A percentile compares a stretch with the other conserved stretches of the same genome.
Evolutionary conservation across 495 filamentous ascomycete genomes (phyloP).

Genomic region (Rhizodiscina lignyota): DNA sequence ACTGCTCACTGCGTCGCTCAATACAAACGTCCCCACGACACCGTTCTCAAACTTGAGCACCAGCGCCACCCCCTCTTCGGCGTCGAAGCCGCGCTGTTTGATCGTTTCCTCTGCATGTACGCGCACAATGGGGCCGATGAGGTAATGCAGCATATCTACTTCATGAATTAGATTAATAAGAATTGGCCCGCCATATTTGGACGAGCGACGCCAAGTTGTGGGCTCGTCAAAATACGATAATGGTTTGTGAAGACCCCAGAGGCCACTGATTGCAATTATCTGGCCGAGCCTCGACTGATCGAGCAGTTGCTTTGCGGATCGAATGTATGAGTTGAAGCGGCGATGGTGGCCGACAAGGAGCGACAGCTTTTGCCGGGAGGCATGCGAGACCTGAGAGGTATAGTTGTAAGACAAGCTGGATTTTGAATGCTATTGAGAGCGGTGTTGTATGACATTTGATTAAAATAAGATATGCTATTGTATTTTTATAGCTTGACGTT

Average conservation of each 20-base stretch:
- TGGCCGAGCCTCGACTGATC: conserved; percentile 24
- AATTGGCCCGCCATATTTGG: conserved; percentile 31
- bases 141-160: conserved; percentile 39
- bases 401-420: no score
- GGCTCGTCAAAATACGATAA: conserved; percentile 31
- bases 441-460: no score
- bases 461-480: no score
- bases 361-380: conserved; percentile 18
- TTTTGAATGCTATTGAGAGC: no score
- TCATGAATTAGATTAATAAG: conserved; percentile 45
- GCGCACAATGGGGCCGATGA: conserved; percentile 35
- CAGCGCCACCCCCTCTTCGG: conserved; percentile 40
- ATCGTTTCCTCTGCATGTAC: conserved; percentile 32
- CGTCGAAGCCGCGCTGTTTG: conserved; percentile 28
- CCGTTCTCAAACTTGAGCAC: conserved; percentile 38
- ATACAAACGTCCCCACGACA: conserved; percentile 39
- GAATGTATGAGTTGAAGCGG: conserved; percentile 41
- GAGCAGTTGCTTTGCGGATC: conserved; percentile 30
- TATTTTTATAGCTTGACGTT: no score
- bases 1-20: conserved; percentile 33
- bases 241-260: conserved; percentile 38
- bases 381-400: conserved; percentile 8
- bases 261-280: conserved; percentile 35
- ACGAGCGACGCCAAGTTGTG: conserved; percentile 29
- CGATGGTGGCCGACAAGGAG: conserved; percentile 43